Conservation (phyloP, 2,329 filamentous ascomycete genomes). For the Coleophoma cylindrospora region DNA sequence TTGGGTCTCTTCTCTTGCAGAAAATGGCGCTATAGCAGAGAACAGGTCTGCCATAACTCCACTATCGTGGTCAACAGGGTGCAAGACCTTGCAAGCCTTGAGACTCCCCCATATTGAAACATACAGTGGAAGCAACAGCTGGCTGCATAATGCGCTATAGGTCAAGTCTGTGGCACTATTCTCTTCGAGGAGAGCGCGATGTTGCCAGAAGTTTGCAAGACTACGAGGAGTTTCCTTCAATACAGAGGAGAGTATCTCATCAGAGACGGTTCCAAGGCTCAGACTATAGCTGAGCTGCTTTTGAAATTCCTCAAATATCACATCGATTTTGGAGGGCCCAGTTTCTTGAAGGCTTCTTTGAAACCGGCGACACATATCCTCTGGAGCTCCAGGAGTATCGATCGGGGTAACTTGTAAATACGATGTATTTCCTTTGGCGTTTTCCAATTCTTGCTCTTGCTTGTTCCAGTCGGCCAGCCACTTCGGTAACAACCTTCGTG, state of each 20-base stretch:
- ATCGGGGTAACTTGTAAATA: too few relatives aligned
- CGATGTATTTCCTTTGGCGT: too few relatives aligned
- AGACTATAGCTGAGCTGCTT: conserved; percentile 16
- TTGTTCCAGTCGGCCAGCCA: conserved; percentile 16
- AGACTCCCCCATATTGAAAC: conserved; percentile 21
- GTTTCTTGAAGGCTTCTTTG: too few relatives aligned
- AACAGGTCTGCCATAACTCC: conserved; percentile 13
- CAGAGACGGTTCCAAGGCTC: conserved; percentile 13
- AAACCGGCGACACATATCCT: too few relatives aligned
- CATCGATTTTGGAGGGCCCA: too few relatives aligned
- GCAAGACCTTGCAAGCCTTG: conserved; percentile 15
- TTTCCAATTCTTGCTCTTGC: too few relatives aligned
- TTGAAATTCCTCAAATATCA: conserved; percentile 12
- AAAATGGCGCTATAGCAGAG: conserved; percentile 7
- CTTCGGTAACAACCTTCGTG: conserved; percentile 7
- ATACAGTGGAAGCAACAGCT: conserved; percentile 12
- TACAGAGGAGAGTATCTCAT: conserved; percentile 5
- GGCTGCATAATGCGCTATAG: not conserved
- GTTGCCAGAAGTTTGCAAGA: not conserved
- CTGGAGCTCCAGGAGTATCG: too few relatives aligned
- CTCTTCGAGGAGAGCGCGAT: too few relatives aligned
- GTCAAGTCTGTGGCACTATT: too few relatives aligned
- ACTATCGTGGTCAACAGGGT: conserved; percentile 7
- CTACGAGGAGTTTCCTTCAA: conserved; percentile 7
- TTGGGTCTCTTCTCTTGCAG: conserved; percentile 6